phyloP scores from a whole-genome alignment of 2,329 filamentous ascomycete species.

The Sclerotinia glacialis region DNA sequence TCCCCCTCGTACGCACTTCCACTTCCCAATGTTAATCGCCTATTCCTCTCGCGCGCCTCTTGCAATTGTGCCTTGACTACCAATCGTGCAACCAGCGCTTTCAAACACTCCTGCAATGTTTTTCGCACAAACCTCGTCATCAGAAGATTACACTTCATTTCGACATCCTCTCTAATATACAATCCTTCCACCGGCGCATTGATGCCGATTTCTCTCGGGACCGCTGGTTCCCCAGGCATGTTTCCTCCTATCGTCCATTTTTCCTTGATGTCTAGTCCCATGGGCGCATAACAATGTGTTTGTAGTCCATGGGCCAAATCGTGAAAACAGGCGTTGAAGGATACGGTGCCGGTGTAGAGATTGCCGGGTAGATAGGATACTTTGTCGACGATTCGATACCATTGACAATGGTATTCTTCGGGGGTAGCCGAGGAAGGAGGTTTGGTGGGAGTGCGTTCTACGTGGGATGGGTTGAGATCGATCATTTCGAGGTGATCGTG shows the following conservation, averaged over 20 bases:
- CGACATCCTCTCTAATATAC: slow-evolving; percentile 79
- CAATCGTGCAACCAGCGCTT: slow-evolving; percentile 62
- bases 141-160: slow-evolving; percentile 76
- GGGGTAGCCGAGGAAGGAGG: slow-evolving; percentile 63
- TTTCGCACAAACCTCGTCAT: slow-evolving; percentile 76
- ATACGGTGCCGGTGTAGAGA: slow-evolving; percentile 63
- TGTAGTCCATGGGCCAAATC: slow-evolving; percentile 70
- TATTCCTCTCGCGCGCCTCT: slow-evolving; percentile 12
- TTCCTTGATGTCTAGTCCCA: slow-evolving; percentile 74
- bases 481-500: slow-evolving; percentile 82
- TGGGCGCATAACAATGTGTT: slow-evolving; percentile 80
- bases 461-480: slow-evolving; percentile 59
- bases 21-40: not conserved
- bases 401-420: slow-evolving; percentile 71
- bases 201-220: slow-evolving; percentile 65
- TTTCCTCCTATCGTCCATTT: slow-evolving; percentile 75
- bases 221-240: slow-evolving; percentile 65
- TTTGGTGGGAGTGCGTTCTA: slow-evolving; percentile 65
- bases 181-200: slow-evolving; percentile 65
- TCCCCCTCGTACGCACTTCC: not conserved
- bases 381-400: slow-evolving; percentile 78
- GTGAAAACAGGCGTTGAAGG: slow-evolving; percentile 78
- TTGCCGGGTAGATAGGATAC: slow-evolving; percentile 69
- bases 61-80: slow-evolving; percentile 48
- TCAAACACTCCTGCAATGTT: slow-evolving; percentile 77